These are phyloP conservation scores for Martiniozyma abietophila DNA, from an alignment of 805 yeast species.

Conservation along the genomic window DNA sequence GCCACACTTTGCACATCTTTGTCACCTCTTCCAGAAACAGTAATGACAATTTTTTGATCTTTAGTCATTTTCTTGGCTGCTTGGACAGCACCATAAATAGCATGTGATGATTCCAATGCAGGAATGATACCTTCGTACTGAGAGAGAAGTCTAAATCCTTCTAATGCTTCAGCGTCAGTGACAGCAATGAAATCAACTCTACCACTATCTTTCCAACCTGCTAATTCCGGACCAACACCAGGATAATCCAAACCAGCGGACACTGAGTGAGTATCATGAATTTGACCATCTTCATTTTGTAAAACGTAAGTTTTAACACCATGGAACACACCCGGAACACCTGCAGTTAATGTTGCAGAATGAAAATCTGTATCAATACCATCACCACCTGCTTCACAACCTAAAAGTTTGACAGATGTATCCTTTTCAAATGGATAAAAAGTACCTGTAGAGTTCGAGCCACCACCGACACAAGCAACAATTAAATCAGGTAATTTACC, in stretches of 20 bases:
- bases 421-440: slow-evolving; percentile 91
- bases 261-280: slow-evolving; percentile 94
- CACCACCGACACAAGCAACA: slow-evolving; percentile 99
- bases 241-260: slow-evolving; percentile 99
- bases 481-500: slow-evolving; percentile 87
- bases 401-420: slow-evolving; percentile 64
- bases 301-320: slow-evolving; percentile 93
- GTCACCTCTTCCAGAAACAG: slow-evolving; percentile 97
- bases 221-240: slow-evolving; percentile 98
- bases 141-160: slow-evolving; percentile 80
- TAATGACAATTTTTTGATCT: slow-evolving; percentile 77
- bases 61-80: slow-evolving; percentile 75
- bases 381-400: slow-evolving; percentile 99
- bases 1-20: slow-evolving; percentile 98
- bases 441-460: slow-evolving; percentile 93
- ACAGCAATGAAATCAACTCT: slow-evolving; percentile 89
- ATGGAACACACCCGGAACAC: slow-evolving; percentile 95
- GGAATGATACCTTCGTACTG: slow-evolving; percentile 98
- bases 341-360: slow-evolving; percentile 92
- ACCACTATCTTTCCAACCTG: slow-evolving; percentile 90
- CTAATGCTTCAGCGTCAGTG: slow-evolving; percentile 89
- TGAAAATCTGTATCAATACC: slow-evolving; percentile 85
- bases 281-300: slow-evolving; percentile 90
- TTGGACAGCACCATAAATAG: slow-evolving; percentile 83
- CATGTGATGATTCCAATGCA: slow-evolving; percentile 96